Evolutionary conservation across 2,329 filamentous ascomycete genomes (phyloP).

Genomic region (Fusarium chaquense): DNA sequence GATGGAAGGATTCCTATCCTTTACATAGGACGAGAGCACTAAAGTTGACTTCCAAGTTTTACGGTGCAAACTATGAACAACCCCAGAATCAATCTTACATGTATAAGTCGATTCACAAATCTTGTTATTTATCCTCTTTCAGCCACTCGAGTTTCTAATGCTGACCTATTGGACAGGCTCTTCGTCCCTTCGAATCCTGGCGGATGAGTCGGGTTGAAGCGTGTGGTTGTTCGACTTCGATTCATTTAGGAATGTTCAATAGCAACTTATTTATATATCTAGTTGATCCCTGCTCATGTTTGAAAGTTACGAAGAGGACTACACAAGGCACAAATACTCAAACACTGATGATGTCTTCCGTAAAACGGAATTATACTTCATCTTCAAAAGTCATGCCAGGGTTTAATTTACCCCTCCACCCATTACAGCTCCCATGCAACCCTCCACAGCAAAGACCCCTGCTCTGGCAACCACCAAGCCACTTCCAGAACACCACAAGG

Average conservation of each 20-base stretch:
- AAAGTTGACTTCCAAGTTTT: neutral
- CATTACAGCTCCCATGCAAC: slow-evolving; percentile 19
- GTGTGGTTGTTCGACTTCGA: neutral
- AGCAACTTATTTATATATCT: neutral
- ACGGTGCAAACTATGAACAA: neutral
- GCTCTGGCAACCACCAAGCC: slow-evolving; percentile 30
- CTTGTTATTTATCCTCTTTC: neutral
- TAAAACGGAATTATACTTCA: slow-evolving; percentile 2
- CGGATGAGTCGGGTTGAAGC: neutral
- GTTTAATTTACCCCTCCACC: slow-evolving; percentile 28
- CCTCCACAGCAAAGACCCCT: slow-evolving; percentile 19
- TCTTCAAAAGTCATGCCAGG: neutral
- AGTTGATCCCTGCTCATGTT: neutral
- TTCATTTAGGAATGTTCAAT: neutral
- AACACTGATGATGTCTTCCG: neutral
- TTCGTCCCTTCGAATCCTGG: neutral
- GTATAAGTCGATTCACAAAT: neutral
- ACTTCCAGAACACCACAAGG: slow-evolving; percentile 30
- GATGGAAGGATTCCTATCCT: neutral
- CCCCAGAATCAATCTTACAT: neutral
- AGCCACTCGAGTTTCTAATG: neutral
- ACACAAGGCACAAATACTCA: neutral
- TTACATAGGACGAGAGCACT: neutral
- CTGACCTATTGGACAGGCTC: neutral
- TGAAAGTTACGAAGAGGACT: neutral